phyloP scores from a whole-genome alignment of 352 stramenopile species.

The Phytopythium litorale region DNA sequence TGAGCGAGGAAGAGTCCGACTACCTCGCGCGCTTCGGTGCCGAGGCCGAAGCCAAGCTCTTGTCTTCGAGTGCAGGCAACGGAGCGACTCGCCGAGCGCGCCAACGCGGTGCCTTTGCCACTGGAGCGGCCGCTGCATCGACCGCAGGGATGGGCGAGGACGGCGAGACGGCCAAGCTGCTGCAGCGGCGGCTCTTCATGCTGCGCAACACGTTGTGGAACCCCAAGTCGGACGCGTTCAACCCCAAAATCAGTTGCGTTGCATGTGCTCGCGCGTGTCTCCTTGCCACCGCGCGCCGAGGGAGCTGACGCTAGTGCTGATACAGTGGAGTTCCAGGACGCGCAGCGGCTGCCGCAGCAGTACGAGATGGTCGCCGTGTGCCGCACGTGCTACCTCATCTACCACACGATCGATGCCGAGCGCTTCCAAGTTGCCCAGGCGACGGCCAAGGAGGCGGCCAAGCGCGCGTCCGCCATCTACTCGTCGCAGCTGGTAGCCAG shows the following conservation, averaged over 20 bases:
- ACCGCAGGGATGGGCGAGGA: neutral
- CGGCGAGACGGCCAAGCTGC: conserved; percentile 13
- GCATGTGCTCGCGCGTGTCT: neutral
- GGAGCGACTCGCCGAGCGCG: neutral
- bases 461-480: conserved; percentile 21
- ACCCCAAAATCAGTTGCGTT: conserved; percentile 29
- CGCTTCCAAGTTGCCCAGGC: conserved; percentile 35
- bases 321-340: conserved; percentile 45
- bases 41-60: conserved; percentile 40
- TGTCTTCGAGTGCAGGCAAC: neutral
- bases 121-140: neutral
- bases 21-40: conserved; percentile 59
- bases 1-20: conserved; percentile 51
- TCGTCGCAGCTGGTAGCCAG: conserved; percentile 28
- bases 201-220: conserved; percentile 71
- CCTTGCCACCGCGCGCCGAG: neutral
- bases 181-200: conserved; percentile 66
- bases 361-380: conserved; percentile 52
- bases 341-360: conserved; percentile 34
- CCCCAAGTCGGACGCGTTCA: conserved; percentile 52
- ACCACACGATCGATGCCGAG: conserved; percentile 44
- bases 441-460: conserved; percentile 24
- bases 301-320: neutral
- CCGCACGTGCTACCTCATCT: conserved; percentile 41
- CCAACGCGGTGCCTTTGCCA: neutral